Conservation (phyloP, 805 yeast genomes). For the Spathaspora girioi region DNA sequence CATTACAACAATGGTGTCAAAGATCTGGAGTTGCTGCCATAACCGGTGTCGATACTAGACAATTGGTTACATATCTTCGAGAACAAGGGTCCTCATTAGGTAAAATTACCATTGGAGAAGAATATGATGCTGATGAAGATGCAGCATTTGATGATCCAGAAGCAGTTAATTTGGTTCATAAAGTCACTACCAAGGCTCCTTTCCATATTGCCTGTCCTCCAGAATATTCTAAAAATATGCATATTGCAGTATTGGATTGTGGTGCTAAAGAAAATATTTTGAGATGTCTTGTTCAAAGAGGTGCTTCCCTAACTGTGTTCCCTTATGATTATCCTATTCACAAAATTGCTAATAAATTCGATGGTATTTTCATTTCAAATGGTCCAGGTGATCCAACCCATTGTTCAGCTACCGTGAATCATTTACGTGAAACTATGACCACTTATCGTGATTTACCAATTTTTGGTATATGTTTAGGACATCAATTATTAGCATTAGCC, state of each 20-base stretch:
- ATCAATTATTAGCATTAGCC: slow-evolving; percentile 92
- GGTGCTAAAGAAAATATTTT: slow-evolving; percentile 98
- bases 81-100: slow-evolving; percentile 96
- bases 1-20: slow-evolving; percentile 92
- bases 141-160: slow-evolving; percentile 92
- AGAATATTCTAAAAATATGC: slow-evolving; percentile 52
- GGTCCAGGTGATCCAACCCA: slow-evolving; percentile 99
- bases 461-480: slow-evolving; percentile 97
- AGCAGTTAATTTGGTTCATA: slow-evolving; percentile 81
- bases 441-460: slow-evolving; percentile 70
- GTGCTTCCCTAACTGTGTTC: slow-evolving; percentile 93
- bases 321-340: slow-evolving; percentile 95
- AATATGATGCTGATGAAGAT: slow-evolving; percentile 87
- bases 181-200: slow-evolving; percentile 93
- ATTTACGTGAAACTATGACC: slow-evolving; percentile 69
- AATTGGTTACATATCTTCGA: slow-evolving; percentile 85
- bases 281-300: slow-evolving; percentile 90
- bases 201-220: slow-evolving; percentile 75
- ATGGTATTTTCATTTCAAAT: slow-evolving; percentile 90
- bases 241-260: slow-evolving; percentile 93
- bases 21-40: slow-evolving; percentile 93
- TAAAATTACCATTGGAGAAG: slow-evolving; percentile 84
- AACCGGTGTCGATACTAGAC: slow-evolving; percentile 96
- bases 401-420: slow-evolving; percentile 72
- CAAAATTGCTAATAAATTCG: slow-evolving; percentile 85